Percentiles rank a stretch among this genome's conserved stretches.
Conservation (phyloP, 148 eudicot species). For the Amaranthus cruentus region DNA sequence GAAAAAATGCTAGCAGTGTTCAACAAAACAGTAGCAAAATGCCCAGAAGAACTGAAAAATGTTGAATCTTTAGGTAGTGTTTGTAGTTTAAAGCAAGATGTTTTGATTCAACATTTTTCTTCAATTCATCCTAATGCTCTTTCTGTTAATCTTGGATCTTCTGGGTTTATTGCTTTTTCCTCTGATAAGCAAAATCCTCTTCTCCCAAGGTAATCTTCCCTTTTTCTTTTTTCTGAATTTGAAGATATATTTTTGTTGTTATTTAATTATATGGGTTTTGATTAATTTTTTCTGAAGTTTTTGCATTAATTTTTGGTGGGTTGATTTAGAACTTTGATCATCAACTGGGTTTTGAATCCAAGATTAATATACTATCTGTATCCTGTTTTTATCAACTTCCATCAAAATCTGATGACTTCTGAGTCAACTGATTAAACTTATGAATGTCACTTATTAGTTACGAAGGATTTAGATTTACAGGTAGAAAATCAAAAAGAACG, state of each 20-base stretch:
- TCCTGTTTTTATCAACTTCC: too few relatives aligned
- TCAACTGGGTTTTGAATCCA: too few relatives aligned
- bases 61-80: slow-evolving; percentile 15
- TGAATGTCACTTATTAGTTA: too few relatives aligned
- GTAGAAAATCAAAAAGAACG: too few relatives aligned
- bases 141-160: slow-evolving; percentile 32
- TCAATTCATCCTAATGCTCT: slow-evolving; percentile 35
- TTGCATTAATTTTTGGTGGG: not conserved
- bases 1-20: slow-evolving; percentile 40
- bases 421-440: too few relatives aligned
- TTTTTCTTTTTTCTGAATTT: not conserved
- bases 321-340: not conserved
- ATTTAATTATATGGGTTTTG: slow-evolving; percentile 15
- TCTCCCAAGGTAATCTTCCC: slow-evolving; percentile 32
- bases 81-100: slow-evolving; percentile 30
- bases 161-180: slow-evolving; percentile 35
- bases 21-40: slow-evolving; percentile 37
- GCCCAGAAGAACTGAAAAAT: slow-evolving; percentile 42
- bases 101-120: slow-evolving; percentile 30
- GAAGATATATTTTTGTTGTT: slow-evolving; percentile 8
- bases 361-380: too few relatives aligned
- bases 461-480: too few relatives aligned
- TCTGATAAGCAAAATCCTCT: slow-evolving; percentile 40
- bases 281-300: not conserved
- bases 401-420: too few relatives aligned